These are phyloP conservation scores for Phytophthora uliginosa DNA, from an alignment of 352 stramenopile species.

Conservation along the genomic window DNA sequence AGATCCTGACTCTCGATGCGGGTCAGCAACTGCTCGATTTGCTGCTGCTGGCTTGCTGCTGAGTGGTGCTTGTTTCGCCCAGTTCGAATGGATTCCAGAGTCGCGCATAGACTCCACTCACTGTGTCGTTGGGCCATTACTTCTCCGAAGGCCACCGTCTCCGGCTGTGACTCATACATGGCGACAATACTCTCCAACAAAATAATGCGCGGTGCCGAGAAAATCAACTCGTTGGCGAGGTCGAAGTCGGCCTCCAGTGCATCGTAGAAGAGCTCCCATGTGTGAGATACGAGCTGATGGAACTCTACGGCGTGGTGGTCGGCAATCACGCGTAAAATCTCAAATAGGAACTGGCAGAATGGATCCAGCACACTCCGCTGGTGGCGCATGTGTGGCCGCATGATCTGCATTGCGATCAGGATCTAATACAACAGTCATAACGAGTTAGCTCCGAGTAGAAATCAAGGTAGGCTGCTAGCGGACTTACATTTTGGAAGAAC, in stretches of 20 bases:
- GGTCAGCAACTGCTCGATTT: conserved; percentile 62
- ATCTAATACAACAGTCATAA: conserved; percentile 43
- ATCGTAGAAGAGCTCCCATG: conserved; percentile 65
- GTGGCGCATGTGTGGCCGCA: conserved; percentile 47
- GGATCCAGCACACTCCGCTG: conserved; percentile 40
- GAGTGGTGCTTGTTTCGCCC: conserved; percentile 54
- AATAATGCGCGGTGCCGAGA: conserved; percentile 44
- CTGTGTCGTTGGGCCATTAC: conserved; percentile 51
- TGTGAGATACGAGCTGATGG: conserved; percentile 59
- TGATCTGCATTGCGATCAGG: conserved; percentile 70
- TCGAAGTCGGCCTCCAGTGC: conserved; percentile 50
- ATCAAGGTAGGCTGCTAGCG: neutral
- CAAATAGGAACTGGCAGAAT: conserved; percentile 70
- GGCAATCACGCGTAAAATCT: conserved; percentile 72
- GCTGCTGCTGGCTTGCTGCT: conserved; percentile 58
- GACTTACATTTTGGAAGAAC: conserved; percentile 69
- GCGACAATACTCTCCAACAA: conserved; percentile 56
- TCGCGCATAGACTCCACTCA: conserved; percentile 33
- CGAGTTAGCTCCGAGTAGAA: neutral
- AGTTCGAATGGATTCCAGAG: conserved; percentile 41
- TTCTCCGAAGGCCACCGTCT: conserved; percentile 54
- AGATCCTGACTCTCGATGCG: conserved; percentile 30
- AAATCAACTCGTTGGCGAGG: conserved; percentile 43
- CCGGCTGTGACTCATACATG: conserved; percentile 61
- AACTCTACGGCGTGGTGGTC: conserved; percentile 78